Evolutionary conservation across 768 basidiomycete genomes (phyloP).

Genomic region (Amanita exitialis): DNA sequence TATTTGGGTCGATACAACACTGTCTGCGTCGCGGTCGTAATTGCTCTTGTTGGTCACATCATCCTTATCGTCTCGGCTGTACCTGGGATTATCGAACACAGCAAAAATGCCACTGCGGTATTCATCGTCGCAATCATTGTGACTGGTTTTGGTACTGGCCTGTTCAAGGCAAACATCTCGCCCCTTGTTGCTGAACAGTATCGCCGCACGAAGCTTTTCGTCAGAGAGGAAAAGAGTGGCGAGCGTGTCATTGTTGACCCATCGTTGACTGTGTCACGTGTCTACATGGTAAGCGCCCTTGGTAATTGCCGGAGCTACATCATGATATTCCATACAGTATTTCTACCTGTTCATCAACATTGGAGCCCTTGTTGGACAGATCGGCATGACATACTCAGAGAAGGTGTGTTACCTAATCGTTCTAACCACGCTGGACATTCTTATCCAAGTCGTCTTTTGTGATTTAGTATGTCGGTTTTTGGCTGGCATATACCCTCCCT

Average conservation of each 20-base stretch:
- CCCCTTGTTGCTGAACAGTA: constrained; percentile 77
- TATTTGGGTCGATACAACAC: constrained; percentile 71
- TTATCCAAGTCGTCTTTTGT: background rate
- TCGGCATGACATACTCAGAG: constrained; percentile 59
- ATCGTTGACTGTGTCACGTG: constrained; percentile 49
- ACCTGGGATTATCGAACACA: constrained; percentile 52
- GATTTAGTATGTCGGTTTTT: constrained; percentile 50
- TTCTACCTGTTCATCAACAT: constrained; percentile 69
- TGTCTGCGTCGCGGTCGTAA: constrained; percentile 44
- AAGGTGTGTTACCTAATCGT: constrained; percentile 26
- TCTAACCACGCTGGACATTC: background rate
- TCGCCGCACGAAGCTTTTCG: constrained; percentile 40
- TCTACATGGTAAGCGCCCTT: constrained; percentile 54
- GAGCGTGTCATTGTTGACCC: constrained; percentile 75
- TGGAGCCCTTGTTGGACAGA: constrained; percentile 60
- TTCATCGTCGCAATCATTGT: constrained; percentile 54
- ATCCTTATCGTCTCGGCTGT: constrained; percentile 58
- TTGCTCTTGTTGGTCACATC: constrained; percentile 56
- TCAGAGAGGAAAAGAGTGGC: constrained; percentile 38
- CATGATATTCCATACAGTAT: constrained; percentile 23
- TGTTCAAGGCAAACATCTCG: constrained; percentile 72
- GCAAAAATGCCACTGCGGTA: constrained; percentile 33
- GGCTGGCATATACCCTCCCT: constrained; percentile 58
- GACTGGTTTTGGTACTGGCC: constrained; percentile 47
- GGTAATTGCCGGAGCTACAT: background rate